Percentiles rank a stretch among this genome's conserved stretches.
These are phyloP conservation scores for Suillus clintonianus DNA, from an alignment of 768 basidiomycete species.

Conservation along the genomic window DNA sequence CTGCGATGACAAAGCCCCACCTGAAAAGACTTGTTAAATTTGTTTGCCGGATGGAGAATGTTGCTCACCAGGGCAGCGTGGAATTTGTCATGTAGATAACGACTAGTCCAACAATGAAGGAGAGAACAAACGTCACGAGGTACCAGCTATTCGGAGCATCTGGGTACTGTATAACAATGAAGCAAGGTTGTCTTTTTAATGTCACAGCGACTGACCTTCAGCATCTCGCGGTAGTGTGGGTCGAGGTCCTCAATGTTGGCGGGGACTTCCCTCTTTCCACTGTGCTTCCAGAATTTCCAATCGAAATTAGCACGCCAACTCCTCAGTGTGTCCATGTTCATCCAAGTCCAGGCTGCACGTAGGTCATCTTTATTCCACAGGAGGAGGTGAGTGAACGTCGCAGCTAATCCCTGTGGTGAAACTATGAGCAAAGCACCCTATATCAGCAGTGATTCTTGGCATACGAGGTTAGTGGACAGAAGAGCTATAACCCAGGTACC, in stretches of 20 bases:
- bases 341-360: conserved; percentile 47
- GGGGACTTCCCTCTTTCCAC: conserved; percentile 21
- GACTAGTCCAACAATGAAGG: conserved; percentile 53
- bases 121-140: conserved; percentile 19
- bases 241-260: conserved; percentile 46
- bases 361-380: conserved; percentile 58
- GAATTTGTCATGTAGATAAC: conserved; percentile 55
- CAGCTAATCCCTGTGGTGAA: conserved; percentile 43
- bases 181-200: conserved; percentile 4
- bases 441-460: neutral
- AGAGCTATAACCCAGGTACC: conserved; percentile 24
- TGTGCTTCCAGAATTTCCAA: conserved; percentile 37
- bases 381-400: conserved; percentile 52
- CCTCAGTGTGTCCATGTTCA: conserved; percentile 32
- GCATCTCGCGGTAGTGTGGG: conserved; percentile 60
- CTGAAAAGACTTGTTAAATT: conserved; percentile 4
- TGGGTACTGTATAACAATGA: conserved; percentile 25
- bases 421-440: conserved; percentile 22
- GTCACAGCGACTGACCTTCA: conserved; percentile 29
- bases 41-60: neutral
- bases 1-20: conserved; percentile 55
- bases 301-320: conserved; percentile 38
- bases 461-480: conserved; percentile 14
- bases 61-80: conserved; percentile 53
- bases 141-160: conserved; percentile 39